Base-by-base conservation (phyloP, 768 basidiomycete species). In the Rossbeevera mucosa region DNA sequence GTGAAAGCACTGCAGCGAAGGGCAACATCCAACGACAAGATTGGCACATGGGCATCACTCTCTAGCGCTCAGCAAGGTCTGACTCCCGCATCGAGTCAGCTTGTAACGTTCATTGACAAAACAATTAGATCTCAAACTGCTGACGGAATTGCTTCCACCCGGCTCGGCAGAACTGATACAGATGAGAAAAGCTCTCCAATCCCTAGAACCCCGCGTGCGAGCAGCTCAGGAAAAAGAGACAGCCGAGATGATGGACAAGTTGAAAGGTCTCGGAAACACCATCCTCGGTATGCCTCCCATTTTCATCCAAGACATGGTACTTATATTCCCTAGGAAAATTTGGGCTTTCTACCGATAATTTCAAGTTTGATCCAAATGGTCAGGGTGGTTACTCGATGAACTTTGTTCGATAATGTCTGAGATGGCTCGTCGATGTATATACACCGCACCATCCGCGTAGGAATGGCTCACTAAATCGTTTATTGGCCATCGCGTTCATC, bases 341-440 rank as follows among this genome's bases (percentile, higher is more conserved):
- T 64, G 95, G 96, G 16, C 68, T 98, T 57, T 93, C 88, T 13
- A 97, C 94, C 0, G 86, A 98, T 65, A 98, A 95, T 72, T 98
- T 98, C 79, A 88, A 98, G 72, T 91, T 99, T 62, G 85, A 85
- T 54, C 91, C 91, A 16, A 94, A 95, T 57, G 91, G 86, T 6
- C 85, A 93, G 56, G 95, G 95, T n/a, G 93, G 95, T 0, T 98
- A 97, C 73, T 89, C 88, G 1, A 82, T 98, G 80, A 89, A 90
- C 61, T 96, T 98, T 65, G 74, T 73, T 42, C 78, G 67, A 60
- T 85, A 67, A 76, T 49, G 30, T 11, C 12, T 2, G 21, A 26
- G 33, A 12, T 30, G 12, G 11, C 44, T 44, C 21, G 8, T 44
- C 14, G 20, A 21, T 43, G 11, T 47, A 20, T 50, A 38, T n/a